A percentile compares a stretch with the other conserved stretches of the same genome.
These are phyloP conservation scores for Zanthoxylum bungeanum DNA, from an alignment of 345 rosid genomes.

Conservation along the genomic window DNA sequence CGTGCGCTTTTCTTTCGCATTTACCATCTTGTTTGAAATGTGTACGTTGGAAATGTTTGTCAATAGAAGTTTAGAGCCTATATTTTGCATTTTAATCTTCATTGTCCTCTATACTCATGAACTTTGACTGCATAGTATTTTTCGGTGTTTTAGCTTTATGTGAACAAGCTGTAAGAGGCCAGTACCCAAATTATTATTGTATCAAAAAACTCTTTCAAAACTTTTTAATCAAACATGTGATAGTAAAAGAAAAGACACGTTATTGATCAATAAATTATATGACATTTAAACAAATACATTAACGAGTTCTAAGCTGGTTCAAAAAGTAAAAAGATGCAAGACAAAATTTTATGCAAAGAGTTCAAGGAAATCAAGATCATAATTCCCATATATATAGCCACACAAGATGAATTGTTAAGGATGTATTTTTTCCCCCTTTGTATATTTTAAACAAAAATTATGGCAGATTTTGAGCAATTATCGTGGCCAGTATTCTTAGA, in stretches of 20 bases:
- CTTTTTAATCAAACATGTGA: no score
- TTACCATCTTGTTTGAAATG: not conserved
- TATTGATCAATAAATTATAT: no score
- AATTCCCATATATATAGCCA: not conserved
- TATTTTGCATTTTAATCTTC: not conserved
- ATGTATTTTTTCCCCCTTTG: not conserved
- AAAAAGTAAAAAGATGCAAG: no score
- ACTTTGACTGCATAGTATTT: not conserved
- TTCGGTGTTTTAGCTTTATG: not conserved
- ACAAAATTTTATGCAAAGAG: no score
- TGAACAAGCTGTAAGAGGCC: not conserved
- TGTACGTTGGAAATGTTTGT: not conserved
- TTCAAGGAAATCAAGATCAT: not conserved
- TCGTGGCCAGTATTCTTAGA: slow-evolving; percentile 30
- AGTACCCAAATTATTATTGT: no score
- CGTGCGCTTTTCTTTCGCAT: not conserved
- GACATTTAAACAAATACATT: no score
- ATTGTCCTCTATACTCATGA: not conserved
- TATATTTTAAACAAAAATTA: not conserved
- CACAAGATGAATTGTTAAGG: not conserved
- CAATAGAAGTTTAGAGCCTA: not conserved
- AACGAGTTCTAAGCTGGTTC: no score
- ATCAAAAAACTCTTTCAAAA: no score
- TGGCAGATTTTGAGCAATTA: slow-evolving; percentile 31
- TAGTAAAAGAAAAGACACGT: no score